These are phyloP conservation scores for Lecanicillium sp. DNA, from an alignment of 2,329 filamentous ascomycete species.

Conservation along the genomic window DNA sequence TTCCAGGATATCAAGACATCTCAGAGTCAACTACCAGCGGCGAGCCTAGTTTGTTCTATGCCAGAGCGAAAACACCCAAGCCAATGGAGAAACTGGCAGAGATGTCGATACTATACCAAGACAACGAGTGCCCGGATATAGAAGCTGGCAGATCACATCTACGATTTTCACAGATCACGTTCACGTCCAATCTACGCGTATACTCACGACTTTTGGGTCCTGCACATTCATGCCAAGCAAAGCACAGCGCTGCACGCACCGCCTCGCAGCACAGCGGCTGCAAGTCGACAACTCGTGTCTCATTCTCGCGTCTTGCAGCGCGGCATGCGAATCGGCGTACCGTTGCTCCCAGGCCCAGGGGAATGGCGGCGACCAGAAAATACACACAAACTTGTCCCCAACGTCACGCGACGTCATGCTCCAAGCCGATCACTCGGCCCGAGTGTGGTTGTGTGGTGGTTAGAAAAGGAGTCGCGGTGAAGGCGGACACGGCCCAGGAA, in stretches of 20 bases:
- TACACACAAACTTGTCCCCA: no score
- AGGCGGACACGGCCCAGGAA: neutral
- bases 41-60: constrained; percentile 44
- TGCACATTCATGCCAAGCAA: no score
- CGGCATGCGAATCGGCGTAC: no score
- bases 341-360: no score
- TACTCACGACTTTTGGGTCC: no score
- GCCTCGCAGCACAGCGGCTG: no score
- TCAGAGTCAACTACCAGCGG: constrained; percentile 52
- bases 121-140: constrained; percentile 22
- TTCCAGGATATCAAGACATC: constrained; percentile 47
- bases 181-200: no score
- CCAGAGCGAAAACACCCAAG: constrained; percentile 52
- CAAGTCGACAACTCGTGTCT: no score
- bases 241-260: no score
- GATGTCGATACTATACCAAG: constrained; percentile 42
- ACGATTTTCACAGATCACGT: no score
- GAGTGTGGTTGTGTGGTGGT: neutral
- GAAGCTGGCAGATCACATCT: constrained; percentile 35
- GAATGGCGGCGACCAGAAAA: no score
- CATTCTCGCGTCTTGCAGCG: no score
- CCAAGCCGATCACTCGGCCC: constrained; percentile 1
- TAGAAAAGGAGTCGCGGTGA: neutral
- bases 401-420: constrained; percentile 1
- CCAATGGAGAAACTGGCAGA: constrained; percentile 38